A percentile compares a stretch with the other conserved stretches of the same genome.
Conservation (phyloP, 176 grass and related monocot species). For the Ensete ventricosum region DNA sequence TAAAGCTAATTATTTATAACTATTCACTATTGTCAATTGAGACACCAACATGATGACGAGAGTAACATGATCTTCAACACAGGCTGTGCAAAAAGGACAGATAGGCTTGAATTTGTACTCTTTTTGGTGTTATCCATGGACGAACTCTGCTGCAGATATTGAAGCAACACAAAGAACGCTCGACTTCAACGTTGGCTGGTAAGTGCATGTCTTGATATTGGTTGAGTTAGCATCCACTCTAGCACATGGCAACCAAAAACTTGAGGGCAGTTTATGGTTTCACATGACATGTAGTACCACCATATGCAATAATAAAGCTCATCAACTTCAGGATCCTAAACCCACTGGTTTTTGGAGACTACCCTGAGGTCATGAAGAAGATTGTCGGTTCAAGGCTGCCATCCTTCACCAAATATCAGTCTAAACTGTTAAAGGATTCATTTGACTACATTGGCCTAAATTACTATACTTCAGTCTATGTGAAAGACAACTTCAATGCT, state of each 20-base stretch:
- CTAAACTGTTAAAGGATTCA: slow-evolving; percentile 44
- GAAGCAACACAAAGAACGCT: slow-evolving; percentile 27
- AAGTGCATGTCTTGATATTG: not conserved
- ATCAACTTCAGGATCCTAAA: slow-evolving; percentile 38
- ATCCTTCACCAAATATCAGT: slow-evolving; percentile 46
- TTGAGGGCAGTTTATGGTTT: not conserved
- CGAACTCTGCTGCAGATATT: slow-evolving; percentile 34
- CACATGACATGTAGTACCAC: not conserved
- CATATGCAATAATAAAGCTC: not conserved
- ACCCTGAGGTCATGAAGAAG: slow-evolving; percentile 68
- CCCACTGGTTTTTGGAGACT: slow-evolving; percentile 71
- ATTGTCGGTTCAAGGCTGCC: slow-evolving; percentile 41
- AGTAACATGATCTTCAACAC: not conserved
- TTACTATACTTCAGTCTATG: not conserved
- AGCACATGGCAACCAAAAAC: not conserved
- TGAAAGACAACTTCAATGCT: not conserved
- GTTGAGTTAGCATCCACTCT: no score
- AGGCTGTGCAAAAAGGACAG: slow-evolving; percentile 37
- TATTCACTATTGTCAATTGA: not conserved
- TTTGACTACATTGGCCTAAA: slow-evolving; percentile 75
- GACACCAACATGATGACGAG: not conserved
- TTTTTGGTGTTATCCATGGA: slow-evolving; percentile 35
- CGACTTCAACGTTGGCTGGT: not conserved
- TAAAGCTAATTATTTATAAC: not conserved
- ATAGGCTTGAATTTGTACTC: slow-evolving; percentile 55